Base-by-base conservation (phyloP, 805 yeast genomes). In the Metschnikowia lochheadii region DNA sequence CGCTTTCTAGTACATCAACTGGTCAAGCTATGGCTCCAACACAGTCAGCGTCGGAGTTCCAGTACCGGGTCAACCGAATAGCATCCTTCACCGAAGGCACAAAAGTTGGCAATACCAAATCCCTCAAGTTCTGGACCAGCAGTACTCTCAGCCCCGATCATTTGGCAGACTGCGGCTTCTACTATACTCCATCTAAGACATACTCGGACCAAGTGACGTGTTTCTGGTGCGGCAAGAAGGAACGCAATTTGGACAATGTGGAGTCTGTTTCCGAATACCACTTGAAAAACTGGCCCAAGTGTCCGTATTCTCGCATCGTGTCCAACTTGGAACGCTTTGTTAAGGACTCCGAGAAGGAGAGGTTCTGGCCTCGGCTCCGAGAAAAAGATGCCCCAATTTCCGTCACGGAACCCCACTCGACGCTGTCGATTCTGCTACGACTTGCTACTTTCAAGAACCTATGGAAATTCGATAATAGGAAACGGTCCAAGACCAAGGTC, bases 131-230 rank as follows among this genome's bases (percentile, higher is more conserved):
- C 45, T 70, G 74, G 75, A 47, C 61, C 2, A 56, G 62, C 23
- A 46, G 49, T 5, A 39, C 39, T 5, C 56, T 56, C 34, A 42
- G 50, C 6, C 59, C 65, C n/a, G 62, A 68, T 6, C 62, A 57
- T 0, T 65, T 84, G 69, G 84, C 84, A 1, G 69, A 70, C 44
- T 75, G 80, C 17, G 91, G 92, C 0, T 81, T 85, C 68, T 80
- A 70, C 65, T 85, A 69, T 63, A 74, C 77, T 44, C 90, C 83
- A 32, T 68, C 72, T 11, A 68, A 73, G 47, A 65, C 68, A 32
- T 66, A 72, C 41, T 65, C 60, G 3, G 84, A 81, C 57, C 75
- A 81, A 47, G 79, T 79, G 8, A 73, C 81, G 14, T 86, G 92
- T 64, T 77, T 75, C 48, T 69, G 73, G 58, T 86, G 92, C 64